Evolutionary conservation across 2,329 filamentous ascomycete genomes (phyloP).

Genomic region (Venturia asperata): DNA sequence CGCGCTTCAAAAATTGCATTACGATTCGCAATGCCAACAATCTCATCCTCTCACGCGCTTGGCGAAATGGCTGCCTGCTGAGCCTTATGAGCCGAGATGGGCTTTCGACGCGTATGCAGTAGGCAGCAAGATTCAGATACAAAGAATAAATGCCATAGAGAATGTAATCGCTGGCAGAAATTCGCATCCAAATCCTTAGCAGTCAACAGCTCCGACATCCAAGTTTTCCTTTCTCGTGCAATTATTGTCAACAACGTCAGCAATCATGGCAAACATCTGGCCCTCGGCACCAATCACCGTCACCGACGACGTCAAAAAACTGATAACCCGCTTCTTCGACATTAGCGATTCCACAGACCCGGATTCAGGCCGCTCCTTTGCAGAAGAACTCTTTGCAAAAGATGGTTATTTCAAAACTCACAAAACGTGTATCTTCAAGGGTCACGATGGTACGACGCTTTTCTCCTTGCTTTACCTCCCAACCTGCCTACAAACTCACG

Average conservation of each 20-base stretch:
- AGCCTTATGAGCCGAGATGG: too few species aligned
- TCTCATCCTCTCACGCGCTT: too few species aligned
- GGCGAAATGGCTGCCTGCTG: too few species aligned
- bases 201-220: neutral
- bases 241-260: neutral
- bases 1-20: too few species aligned
- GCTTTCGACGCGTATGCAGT: too few species aligned
- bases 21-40: too few species aligned
- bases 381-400: conserved; percentile 13
- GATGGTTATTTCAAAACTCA: conserved; percentile 14
- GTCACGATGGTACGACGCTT: conserved; percentile 1
- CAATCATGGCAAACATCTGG: conserved; percentile 12
- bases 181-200: too few species aligned
- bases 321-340: conserved; percentile 15
- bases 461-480: neutral
- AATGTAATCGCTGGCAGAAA: too few species aligned
- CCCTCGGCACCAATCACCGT: neutral
- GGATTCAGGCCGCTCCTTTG: neutral
- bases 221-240: neutral
- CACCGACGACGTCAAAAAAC: neutral
- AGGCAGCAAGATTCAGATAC: too few species aligned
- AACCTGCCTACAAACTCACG: neutral
- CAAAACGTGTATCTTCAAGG: conserved; percentile 7
- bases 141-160: too few species aligned
- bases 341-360: conserved; percentile 11